Evolutionary conservation across 2,329 filamentous ascomycete species (phyloP).

Genomic region (Elsinoe ampelina): DNA sequence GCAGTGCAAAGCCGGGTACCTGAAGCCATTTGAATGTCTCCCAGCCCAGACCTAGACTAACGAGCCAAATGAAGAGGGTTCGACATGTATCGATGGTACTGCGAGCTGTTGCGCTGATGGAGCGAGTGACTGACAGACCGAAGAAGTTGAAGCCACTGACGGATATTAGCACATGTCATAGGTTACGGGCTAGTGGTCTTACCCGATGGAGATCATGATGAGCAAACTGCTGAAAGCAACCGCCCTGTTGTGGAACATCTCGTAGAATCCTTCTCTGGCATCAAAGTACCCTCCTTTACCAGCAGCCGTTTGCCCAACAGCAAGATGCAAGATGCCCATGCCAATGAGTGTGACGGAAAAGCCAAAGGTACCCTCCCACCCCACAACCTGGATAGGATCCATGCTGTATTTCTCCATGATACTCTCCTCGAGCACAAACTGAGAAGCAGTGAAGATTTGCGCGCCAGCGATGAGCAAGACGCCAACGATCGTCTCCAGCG

Average conservation of each 20-base stretch:
- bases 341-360: constrained; percentile 67
- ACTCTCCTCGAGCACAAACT: constrained; percentile 93
- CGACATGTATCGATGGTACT: constrained; percentile 97
- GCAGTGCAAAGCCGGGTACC: constrained; percentile 73
- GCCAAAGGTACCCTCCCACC: constrained; percentile 93
- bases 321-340: constrained; percentile 72
- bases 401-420: constrained; percentile 72
- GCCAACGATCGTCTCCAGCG: constrained; percentile 65
- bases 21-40: constrained; percentile 97
- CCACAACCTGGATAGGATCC: constrained; percentile 83
- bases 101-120: constrained; percentile 81
- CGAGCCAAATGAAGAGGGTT: constrained; percentile 96
- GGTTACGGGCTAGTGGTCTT: constrained; percentile 30
- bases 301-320: constrained; percentile 62
- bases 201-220: constrained; percentile 98
- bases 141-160: constrained; percentile 95
- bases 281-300: constrained; percentile 84
- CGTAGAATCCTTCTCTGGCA: constrained; percentile 70
- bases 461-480: constrained; percentile 85
- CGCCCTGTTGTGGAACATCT: constrained; percentile 62
- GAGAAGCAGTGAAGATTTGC: constrained; percentile 92
- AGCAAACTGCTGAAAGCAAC: constrained; percentile 71
- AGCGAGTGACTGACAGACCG: constrained; percentile 82
- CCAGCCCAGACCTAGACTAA: constrained; percentile 87
- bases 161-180: constrained; percentile 14